These are phyloP conservation scores for Fragaria nilgerrensis DNA, from an alignment of 306 rosid species.

Conservation along the genomic window DNA sequence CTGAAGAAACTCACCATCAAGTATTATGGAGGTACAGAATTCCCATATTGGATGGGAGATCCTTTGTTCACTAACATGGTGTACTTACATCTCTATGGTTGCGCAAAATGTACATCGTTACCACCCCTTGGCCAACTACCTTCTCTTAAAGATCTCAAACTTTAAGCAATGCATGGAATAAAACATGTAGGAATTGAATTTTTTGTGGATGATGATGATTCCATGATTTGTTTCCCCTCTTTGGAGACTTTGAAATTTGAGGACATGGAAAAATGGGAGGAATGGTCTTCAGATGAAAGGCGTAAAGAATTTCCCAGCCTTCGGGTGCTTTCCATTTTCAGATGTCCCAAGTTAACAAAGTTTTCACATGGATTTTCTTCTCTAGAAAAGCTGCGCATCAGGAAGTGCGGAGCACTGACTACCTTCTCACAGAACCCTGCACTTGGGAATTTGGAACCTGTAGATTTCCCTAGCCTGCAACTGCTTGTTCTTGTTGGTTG, in stretches of 20 bases:
- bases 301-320: slow-evolving; percentile 22
- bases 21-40: slow-evolving; percentile 27
- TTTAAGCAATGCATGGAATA: slow-evolving; percentile 13
- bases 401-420: slow-evolving; percentile 4
- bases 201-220: slow-evolving; percentile 16
- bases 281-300: slow-evolving; percentile 23
- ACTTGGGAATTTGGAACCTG: slow-evolving; percentile 1
- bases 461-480: neutral
- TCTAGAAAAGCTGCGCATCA: neutral
- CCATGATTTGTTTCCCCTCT: slow-evolving; percentile 12
- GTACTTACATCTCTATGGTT: slow-evolving; percentile 6
- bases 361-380: neutral
- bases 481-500: slow-evolving; percentile 8
- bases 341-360: slow-evolving; percentile 10
- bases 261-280: slow-evolving; percentile 27
- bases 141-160: slow-evolving; percentile 25
- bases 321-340: slow-evolving; percentile 13
- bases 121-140: slow-evolving; percentile 31
- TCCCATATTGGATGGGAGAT: slow-evolving; percentile 29
- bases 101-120: slow-evolving; percentile 2
- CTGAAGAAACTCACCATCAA: slow-evolving; percentile 18
- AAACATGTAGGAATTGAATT: slow-evolving; percentile 23
- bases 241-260: slow-evolving; percentile 25
- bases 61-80: neutral
- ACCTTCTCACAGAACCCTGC: neutral